Conservation (phyloP, 164 flowering plant species). For the Macadamia tetraphylla region DNA sequence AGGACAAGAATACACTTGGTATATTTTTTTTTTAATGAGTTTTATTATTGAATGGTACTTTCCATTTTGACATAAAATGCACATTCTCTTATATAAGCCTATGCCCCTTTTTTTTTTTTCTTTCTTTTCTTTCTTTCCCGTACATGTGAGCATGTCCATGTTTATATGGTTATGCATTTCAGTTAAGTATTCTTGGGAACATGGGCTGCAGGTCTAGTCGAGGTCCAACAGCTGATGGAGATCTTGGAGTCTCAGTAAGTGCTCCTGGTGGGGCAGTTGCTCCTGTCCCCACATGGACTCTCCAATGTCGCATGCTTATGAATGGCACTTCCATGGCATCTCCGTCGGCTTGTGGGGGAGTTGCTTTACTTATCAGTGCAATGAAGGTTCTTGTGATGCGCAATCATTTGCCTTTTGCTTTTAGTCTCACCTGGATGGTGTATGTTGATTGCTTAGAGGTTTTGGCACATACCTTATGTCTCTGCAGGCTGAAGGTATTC, state of each 20-base stretch:
- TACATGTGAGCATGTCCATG: too few species aligned
- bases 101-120: neutral
- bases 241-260: conserved; percentile 71
- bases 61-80: too few species aligned
- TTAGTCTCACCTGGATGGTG: conserved; percentile 4
- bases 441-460: neutral
- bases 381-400: conserved; percentile 56
- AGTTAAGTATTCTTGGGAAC: conserved; percentile 7
- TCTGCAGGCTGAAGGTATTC: conserved; percentile 76
- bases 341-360: conserved; percentile 99
- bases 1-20: conserved; percentile 81
- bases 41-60: neutral
- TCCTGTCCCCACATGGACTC: conserved; percentile 84
- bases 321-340: conserved; percentile 88
- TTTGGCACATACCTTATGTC: neutral
- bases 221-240: conserved; percentile 75
- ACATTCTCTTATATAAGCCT: neutral
- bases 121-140: too few species aligned
- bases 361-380: conserved; percentile 78
- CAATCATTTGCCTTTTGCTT: neutral
- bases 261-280: conserved; percentile 99
- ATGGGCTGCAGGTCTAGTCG: conserved; percentile 72
- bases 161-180: neutral
- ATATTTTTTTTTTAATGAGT: conserved; percentile 9
- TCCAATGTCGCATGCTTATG: conserved; percentile 71